A percentile compares a stretch with the other conserved stretches of the same genome.
Conservation (phyloP, 306 rosid species). For the Betula pendula region DNA sequence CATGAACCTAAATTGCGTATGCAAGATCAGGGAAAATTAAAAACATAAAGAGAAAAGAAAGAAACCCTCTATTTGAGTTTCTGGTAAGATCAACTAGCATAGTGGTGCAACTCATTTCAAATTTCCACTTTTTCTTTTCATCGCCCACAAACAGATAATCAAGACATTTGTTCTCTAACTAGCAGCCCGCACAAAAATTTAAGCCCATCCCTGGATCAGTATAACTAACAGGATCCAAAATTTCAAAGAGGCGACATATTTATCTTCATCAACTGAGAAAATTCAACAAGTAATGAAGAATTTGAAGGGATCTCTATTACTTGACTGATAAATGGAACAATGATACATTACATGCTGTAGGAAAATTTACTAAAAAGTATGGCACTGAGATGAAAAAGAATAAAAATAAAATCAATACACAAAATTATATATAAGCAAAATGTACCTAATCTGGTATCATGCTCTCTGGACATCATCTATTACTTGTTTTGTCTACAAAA, state of each 20-base stretch:
- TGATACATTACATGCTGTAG: neutral
- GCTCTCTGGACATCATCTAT: constrained; percentile 5
- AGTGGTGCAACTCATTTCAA: neutral
- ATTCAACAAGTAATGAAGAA: constrained; percentile 1
- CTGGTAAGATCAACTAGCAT: neutral
- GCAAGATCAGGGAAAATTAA: too few species aligned
- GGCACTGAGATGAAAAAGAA: neutral
- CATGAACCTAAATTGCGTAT: too few species aligned
- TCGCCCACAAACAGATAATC: neutral
- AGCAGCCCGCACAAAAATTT: neutral
- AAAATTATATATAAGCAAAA: neutral
- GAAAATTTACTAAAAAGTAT: neutral
- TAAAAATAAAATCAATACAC: neutral
- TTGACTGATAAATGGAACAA: neutral
- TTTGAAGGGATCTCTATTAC: neutral
- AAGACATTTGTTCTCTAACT: neutral
- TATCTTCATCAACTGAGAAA: neutral
- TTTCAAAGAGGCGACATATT: neutral
- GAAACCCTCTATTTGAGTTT: neutral
- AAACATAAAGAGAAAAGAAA: neutral
- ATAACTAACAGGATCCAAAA: neutral
- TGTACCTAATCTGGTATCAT: neutral
- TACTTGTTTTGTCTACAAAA: neutral
- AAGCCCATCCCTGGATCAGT: neutral
- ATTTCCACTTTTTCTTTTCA: neutral